Evolutionary conservation across 2,329 filamentous ascomycete species (phyloP).

Genomic region (Byssothecium circinans): DNA sequence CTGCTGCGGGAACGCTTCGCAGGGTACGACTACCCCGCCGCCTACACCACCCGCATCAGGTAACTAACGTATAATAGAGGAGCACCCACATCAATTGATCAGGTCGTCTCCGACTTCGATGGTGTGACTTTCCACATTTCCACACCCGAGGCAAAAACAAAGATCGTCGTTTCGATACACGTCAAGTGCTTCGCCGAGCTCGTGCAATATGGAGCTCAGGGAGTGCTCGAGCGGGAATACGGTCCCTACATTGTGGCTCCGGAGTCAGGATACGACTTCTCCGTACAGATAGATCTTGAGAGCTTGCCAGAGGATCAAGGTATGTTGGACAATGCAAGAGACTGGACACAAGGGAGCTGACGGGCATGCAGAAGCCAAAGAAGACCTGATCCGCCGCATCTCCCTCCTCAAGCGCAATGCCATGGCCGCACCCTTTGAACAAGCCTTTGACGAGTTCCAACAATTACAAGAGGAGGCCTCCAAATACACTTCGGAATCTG

Average conservation of each 20-base stretch:
- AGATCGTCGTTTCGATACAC: constrained; percentile 91
- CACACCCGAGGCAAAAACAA: constrained; percentile 88
- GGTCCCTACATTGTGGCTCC: constrained; percentile 84
- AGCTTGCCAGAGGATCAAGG: constrained; percentile 78
- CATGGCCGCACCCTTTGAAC: constrained; percentile 98
- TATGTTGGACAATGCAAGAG: constrained; percentile 37
- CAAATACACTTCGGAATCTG: constrained; percentile 90
- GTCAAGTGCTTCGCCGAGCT: constrained; percentile 95
- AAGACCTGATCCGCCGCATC: constrained; percentile 83
- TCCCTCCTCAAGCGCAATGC: constrained; percentile 95
- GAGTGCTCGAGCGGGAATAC: constrained; percentile 92
- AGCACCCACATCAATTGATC: constrained; percentile 88
- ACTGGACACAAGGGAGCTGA: constrained; percentile 18
- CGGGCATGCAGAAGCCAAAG: constrained; percentile 67
- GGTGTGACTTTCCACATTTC: constrained; percentile 98
- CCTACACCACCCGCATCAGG: constrained; percentile 32
- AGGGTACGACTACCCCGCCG: constrained; percentile 59
- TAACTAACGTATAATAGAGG: constrained; percentile 62
- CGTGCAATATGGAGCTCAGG: constrained; percentile 86
- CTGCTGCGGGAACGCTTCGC: constrained; percentile 93
- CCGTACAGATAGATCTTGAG: constrained; percentile 85
- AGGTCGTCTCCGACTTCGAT: constrained; percentile 98
- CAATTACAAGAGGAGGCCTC: constrained; percentile 83
- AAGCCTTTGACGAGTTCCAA: constrained; percentile 92
- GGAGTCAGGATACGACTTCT: constrained; percentile 95